Conservation (phyloP, 176 grass and related monocot species). For the Oryza nivara region DNA sequence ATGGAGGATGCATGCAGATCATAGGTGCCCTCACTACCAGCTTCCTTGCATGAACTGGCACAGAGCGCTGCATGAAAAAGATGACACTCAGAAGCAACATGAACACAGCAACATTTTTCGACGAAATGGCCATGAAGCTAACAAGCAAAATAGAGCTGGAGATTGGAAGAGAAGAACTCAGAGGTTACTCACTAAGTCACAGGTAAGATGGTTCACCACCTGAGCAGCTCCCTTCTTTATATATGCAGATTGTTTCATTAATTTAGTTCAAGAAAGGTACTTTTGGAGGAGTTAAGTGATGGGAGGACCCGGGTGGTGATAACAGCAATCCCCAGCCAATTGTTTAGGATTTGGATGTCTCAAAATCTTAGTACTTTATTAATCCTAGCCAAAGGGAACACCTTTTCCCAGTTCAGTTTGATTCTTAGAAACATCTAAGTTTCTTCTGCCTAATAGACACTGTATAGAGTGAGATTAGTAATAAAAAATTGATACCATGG, state of each 20-base stretch:
- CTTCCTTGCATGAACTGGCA: conserved; percentile 49
- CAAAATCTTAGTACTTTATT: conserved; percentile 21
- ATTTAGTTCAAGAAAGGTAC: conserved; percentile 51
- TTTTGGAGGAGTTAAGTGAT: conserved; percentile 39
- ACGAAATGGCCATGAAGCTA: conserved; percentile 47
- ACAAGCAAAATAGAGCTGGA: conserved; percentile 19
- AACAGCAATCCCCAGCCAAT: conserved; percentile 39
- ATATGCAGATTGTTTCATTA: conserved; percentile 44
- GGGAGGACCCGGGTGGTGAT: conserved; percentile 42
- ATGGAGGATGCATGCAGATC: conserved; percentile 6
- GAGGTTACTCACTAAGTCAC: conserved; percentile 32
- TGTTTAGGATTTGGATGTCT: conserved; percentile 41
- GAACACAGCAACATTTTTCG: conserved; percentile 3
- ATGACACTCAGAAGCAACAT: conserved; percentile 38
- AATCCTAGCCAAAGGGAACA: conserved; percentile 32
- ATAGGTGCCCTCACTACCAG: conserved; percentile 34
- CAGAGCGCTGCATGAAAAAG: conserved; percentile 52
- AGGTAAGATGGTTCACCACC: conserved; percentile 32
- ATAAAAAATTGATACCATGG: not conserved
- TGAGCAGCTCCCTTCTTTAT: conserved; percentile 53
- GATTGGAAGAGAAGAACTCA: conserved; percentile 19
- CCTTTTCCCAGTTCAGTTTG: conserved; percentile 65
- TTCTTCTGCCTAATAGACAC: conserved; percentile 44
- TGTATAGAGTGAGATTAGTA: conserved; percentile 22
- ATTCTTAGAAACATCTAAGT: conserved; percentile 51